Percentiles rank a stretch among this genome's conserved stretches.
These are phyloP conservation scores for Corchorus capsularis DNA, from an alignment of 345 rosid genomes.

Conservation along the genomic window DNA sequence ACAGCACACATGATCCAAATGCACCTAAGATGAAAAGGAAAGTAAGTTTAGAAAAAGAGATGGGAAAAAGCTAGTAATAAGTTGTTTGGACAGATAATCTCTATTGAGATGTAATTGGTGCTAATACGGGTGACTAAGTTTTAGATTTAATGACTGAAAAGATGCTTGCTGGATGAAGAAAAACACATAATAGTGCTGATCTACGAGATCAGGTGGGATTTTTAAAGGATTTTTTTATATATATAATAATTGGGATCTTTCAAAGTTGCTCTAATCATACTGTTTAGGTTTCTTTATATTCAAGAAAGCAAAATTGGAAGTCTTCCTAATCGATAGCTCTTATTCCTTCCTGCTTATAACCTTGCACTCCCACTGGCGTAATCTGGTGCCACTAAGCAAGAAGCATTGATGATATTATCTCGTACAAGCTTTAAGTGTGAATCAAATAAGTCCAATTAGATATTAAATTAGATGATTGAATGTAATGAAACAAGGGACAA, in stretches of 20 bases:
- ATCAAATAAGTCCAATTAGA: not conserved
- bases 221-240: not conserved
- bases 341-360: not conserved
- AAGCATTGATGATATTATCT: conserved; percentile 2
- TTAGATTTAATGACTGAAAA: not conserved
- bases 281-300: too few species aligned
- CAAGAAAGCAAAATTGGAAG: not conserved
- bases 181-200: too few species aligned
- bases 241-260: too few species aligned
- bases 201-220: not conserved
- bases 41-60: not conserved
- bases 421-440: not conserved
- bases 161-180: not conserved
- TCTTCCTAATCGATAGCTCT: not conserved
- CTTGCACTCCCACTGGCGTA: not conserved
- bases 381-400: not conserved
- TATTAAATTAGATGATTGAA: not conserved
- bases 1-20: not conserved
- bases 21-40: not conserved
- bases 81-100: not conserved
- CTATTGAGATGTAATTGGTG: not conserved
- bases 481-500: not conserved
- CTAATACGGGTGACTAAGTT: not conserved
- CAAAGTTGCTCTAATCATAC: too few species aligned
- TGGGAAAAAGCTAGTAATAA: not conserved